Conservation (phyloP, 2,329 filamentous ascomycete species). For the Claviceps maximensis region DNA sequence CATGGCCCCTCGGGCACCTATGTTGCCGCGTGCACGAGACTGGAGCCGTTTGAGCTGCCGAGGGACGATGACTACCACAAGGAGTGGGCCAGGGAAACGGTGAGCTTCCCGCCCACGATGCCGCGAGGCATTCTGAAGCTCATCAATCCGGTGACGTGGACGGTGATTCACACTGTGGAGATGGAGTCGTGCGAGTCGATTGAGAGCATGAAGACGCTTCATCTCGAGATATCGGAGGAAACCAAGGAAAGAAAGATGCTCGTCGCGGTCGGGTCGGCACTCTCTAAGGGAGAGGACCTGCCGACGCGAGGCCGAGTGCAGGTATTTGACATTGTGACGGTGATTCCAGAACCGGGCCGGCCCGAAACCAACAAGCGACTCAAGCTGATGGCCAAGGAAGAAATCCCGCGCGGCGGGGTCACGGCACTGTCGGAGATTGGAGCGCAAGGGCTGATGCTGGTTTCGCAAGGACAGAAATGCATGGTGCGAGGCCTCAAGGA, state of each 20-base stretch:
- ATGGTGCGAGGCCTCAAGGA: conserved; percentile 95
- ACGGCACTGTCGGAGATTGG: conserved; percentile 76
- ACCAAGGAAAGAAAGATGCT: conserved; percentile 77
- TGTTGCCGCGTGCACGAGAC: conserved; percentile 55
- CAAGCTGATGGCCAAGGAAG: conserved; percentile 77
- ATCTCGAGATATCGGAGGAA: conserved; percentile 79
- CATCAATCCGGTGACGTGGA: conserved; percentile 64
- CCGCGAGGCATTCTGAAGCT: conserved; percentile 65
- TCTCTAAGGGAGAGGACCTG: conserved; percentile 81
- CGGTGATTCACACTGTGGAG: conserved; percentile 60
- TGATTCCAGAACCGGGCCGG: conserved; percentile 75
- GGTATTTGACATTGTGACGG: conserved; percentile 81
- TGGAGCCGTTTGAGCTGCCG: conserved; percentile 66
- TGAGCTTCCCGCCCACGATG: conserved; percentile 49
- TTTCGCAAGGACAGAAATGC: conserved; percentile 90
- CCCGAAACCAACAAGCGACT: conserved; percentile 78
- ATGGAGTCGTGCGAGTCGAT: conserved; percentile 65
- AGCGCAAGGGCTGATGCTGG: conserved; percentile 76
- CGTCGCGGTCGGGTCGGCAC: conserved; percentile 71
- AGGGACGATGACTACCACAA: conserved; percentile 74
- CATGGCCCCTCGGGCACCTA: conserved; percentile 65
- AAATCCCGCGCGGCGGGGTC: conserved; percentile 81
- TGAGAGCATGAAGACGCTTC: conserved; percentile 69
- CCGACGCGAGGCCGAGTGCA: conserved; percentile 75
- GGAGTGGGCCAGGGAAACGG: conserved; percentile 66